phyloP scores from a whole-genome alignment of 1,284 basidiomycete genomes.

The Microbotryum lychnidis-dioicae region DNA sequence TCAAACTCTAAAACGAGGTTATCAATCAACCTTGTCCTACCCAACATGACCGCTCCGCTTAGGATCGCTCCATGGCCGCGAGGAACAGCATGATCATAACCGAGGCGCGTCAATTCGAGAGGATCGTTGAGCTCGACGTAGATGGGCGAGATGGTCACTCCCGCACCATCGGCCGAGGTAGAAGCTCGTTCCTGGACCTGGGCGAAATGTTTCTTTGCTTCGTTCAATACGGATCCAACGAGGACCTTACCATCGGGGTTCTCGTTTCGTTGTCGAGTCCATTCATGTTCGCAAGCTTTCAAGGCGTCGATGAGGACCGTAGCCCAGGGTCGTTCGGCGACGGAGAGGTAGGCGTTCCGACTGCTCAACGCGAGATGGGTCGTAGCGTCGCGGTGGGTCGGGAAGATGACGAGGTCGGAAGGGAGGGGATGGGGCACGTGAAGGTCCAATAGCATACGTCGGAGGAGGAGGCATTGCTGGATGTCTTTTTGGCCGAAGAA shows the following conservation, averaged over 20 bases:
- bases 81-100: too few species aligned
- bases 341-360: slow-evolving; percentile 74
- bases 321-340: slow-evolving; percentile 58
- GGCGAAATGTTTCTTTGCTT: slow-evolving; percentile 23
- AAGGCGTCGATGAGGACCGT: slow-evolving; percentile 66
- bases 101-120: slow-evolving; percentile 41
- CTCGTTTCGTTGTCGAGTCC: too few species aligned
- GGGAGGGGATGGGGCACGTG: slow-evolving; percentile 62
- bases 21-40: slow-evolving; percentile 83
- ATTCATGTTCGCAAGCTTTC: slow-evolving; percentile 16
- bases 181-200: slow-evolving; percentile 35
- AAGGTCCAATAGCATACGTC: slow-evolving; percentile 73
- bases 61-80: slow-evolving; percentile 54
- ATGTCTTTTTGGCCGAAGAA: slow-evolving; percentile 99
- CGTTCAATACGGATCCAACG: slow-evolving; percentile 8
- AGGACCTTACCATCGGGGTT: neutral
- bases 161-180: slow-evolving; percentile 39
- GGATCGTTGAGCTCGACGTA: slow-evolving; percentile 86
- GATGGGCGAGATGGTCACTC: slow-evolving; percentile 59
- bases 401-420: slow-evolving; percentile 66
- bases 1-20: slow-evolving; percentile 63
- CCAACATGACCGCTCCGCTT: slow-evolving; percentile 82
- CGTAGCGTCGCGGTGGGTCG: slow-evolving; percentile 54
- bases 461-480: slow-evolving; percentile 82
- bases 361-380: slow-evolving; percentile 76